A percentile compares a stretch with the other conserved stretches of the same genome.
Evolutionary conservation across 2,329 filamentous ascomycete genomes (phyloP).

Genomic region (Achaetomium macrosporum): DNA sequence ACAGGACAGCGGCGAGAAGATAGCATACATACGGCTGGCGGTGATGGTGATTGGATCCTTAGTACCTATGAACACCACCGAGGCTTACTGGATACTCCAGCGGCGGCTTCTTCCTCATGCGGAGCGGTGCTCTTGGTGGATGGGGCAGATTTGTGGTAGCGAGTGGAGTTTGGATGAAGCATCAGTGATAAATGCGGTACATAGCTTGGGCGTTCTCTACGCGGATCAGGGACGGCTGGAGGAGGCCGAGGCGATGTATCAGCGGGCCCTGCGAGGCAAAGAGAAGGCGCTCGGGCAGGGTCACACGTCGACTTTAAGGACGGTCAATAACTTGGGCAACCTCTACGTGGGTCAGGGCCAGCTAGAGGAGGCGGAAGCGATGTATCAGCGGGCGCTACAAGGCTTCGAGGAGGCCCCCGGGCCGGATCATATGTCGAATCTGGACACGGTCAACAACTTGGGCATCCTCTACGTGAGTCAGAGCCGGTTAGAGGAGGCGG

Average conservation of each 20-base stretch:
- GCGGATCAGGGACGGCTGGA: too few relatives aligned
- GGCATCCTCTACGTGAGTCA: conserved; percentile 3
- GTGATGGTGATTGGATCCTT: conserved; percentile 11
- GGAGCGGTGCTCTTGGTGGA: conserved; percentile 13
- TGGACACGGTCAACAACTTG: conserved; percentile 2
- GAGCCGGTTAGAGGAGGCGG: too few relatives aligned
- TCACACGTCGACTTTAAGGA: conserved; percentile 5
- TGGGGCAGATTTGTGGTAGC: conserved; percentile 7
- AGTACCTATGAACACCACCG: conserved; percentile 6
- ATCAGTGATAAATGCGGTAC: neutral
- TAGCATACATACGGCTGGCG: conserved; percentile 11
- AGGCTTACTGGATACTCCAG: conserved; percentile 12
- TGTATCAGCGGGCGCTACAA: conserved; percentile 1
- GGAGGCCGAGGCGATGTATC: conserved; percentile 10
- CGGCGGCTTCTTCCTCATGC: conserved; percentile 15
- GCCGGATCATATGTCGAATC: conserved; percentile 5
- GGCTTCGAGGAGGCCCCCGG: neutral
- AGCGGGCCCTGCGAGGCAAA: neutral
- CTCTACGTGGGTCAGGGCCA: conserved; percentile 1
- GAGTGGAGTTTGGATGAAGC: conserved; percentile 5
- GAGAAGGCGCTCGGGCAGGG: conserved; percentile 3
- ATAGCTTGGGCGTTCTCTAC: conserved; percentile 10
- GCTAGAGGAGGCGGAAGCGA: neutral
- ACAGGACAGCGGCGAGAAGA: conserved; percentile 10
- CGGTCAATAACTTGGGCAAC: conserved; percentile 1